Evolutionary conservation across 108 stramenopile species (phyloP).

Genomic region (Cyclotella sp.): DNA sequence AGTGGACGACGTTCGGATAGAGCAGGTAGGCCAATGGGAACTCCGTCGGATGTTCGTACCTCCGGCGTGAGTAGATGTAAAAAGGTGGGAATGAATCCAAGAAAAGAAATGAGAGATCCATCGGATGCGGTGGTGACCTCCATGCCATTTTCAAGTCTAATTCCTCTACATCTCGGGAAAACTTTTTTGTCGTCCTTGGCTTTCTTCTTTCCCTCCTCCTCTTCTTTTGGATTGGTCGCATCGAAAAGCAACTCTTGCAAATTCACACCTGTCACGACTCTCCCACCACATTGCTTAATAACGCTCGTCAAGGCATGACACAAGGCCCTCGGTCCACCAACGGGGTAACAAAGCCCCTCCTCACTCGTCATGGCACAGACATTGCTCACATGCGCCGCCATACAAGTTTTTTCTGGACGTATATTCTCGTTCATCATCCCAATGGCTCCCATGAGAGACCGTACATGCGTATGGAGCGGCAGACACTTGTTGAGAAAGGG

Average conservation of each 20-base stretch:
- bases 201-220: constrained; percentile 20
- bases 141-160: constrained; percentile 52
- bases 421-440: constrained; percentile 86
- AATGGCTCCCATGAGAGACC: constrained; percentile 85
- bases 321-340: constrained; percentile 86
- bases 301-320: constrained; percentile 82
- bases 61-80: constrained; percentile 69
- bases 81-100: constrained; percentile 87
- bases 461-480: constrained; percentile 75
- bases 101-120: constrained; percentile 72
- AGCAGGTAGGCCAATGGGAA: constrained; percentile 81
- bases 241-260: constrained; percentile 75
- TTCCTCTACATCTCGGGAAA: constrained; percentile 64
- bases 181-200: constrained; percentile 7
- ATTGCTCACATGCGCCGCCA: constrained; percentile 87
- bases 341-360: constrained; percentile 86
- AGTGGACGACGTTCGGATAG: constrained; percentile 84
- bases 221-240: not conserved
- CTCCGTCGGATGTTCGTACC: constrained; percentile 69
- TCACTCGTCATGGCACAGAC: constrained; percentile 65
- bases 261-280: constrained; percentile 63
- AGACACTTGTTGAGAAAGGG: constrained; percentile 76
- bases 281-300: constrained; percentile 82
- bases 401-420: constrained; percentile 77
- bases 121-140: constrained; percentile 25